phyloP scores from a whole-genome alignment of 2,329 filamentous ascomycete species.

The Fusarium circinatum region DNA sequence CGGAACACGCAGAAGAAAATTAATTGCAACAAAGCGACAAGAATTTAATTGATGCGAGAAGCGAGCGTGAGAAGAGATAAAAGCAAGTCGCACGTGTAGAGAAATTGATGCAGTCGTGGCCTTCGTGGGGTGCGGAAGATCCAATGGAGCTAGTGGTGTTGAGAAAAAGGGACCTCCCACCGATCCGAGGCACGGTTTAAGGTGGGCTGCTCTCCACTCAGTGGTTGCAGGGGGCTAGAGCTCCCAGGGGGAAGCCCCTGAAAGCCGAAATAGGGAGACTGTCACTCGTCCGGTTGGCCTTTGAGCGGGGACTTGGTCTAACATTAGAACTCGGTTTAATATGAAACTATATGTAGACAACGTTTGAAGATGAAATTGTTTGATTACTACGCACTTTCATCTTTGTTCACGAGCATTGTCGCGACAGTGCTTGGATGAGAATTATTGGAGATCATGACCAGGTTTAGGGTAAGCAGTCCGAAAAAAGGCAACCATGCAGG shows the following conservation, averaged over 20 bases:
- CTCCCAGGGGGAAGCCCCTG: constrained; percentile 36
- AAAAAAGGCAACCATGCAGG: neutral
- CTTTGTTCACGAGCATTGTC: neutral
- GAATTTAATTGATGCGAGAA: neutral
- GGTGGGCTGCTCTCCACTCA: constrained; percentile 16
- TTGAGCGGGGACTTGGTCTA: neutral
- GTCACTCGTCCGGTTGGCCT: constrained; percentile 22
- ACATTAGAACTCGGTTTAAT: neutral
- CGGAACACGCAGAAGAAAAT: neutral
- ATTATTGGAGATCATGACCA: neutral
- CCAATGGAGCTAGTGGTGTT: constrained; percentile 32
- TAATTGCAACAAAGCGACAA: neutral
- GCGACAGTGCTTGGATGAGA: neutral
- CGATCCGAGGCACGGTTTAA: constrained; percentile 27
- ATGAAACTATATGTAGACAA: neutral
- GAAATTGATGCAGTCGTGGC: constrained; percentile 40
- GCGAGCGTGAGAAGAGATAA: constrained; percentile 7
- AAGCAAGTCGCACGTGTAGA: neutral
- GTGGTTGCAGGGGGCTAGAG: constrained; percentile 24
- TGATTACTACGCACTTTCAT: too few relatives aligned
- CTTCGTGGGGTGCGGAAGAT: constrained; percentile 32
- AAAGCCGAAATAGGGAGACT: constrained; percentile 31
- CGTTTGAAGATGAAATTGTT: neutral
- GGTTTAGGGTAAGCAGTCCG: neutral
- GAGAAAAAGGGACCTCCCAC: constrained; percentile 37